Evolutionary conservation across 495 filamentous ascomycete species (phyloP), one percentile per base, ranked within the genome.

Genomic region (Penicillium riverlandense): DNA sequence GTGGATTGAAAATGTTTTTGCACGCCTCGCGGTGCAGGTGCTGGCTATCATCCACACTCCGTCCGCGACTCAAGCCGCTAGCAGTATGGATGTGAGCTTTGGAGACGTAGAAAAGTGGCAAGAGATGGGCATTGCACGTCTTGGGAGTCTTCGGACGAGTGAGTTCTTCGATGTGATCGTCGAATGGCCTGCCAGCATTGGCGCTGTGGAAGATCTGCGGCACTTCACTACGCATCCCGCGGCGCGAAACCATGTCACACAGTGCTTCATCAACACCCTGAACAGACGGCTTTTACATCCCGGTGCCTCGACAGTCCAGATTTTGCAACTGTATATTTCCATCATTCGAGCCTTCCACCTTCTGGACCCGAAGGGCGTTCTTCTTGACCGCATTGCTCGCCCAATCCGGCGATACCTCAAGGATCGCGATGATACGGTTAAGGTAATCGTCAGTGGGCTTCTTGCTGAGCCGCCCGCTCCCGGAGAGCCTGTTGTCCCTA

Each of bases 361-460:
- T n/a, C 71, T 99, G 10, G 92, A 99, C 54, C 82, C 88, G 5
- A 91, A 89, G 45, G 90, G 91, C 12, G 92, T 97, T 4, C 76
- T 97, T 6, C 72, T 99, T 8, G 85, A 91, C 57, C 82, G 90
- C 7, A 83, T 96, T 35, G 87, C 90, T 11, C 77, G 82, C 29
- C 82, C 85, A 1, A 82, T 99, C 43, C 86, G 90, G 34, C 65
- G 85, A 12, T 96, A 97, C 55, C 74, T 99, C 28, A 86, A 86
- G 40, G 85, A 88, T n/a, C 77, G 92, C n/a, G 88, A 95, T 37
- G 91, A 99, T 53, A 91, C 94, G 0, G 82, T 95, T 14, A 80
- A 80, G 41, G 84, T 88, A 16, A 88, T 99, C 43, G 87, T 96
- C 13, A 75, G 80, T 2, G 92, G 94, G 16, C 75, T 96, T 32